Conservation (phyloP, 2,329 filamentous ascomycete species). For the Drechslera avenae region DNA sequence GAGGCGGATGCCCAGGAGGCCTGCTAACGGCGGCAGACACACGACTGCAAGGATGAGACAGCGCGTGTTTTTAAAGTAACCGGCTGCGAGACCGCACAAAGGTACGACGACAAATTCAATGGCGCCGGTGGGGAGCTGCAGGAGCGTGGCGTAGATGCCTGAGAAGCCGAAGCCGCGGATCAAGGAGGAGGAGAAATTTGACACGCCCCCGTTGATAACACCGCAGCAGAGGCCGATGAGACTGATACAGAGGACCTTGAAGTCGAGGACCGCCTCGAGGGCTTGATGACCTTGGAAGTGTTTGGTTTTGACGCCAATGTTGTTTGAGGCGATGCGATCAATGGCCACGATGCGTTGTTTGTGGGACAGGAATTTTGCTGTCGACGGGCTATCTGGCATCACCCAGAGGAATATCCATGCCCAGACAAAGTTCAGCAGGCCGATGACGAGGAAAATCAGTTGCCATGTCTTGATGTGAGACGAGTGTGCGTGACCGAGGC, state of each 20-base stretch:
- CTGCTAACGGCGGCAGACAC: constrained; percentile 55
- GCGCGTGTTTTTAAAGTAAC: constrained; percentile 37
- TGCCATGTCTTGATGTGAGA: constrained; percentile 41
- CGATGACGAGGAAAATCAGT: constrained; percentile 48
- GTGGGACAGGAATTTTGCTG: constrained; percentile 45
- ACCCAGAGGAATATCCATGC: constrained; percentile 43
- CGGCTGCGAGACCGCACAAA: constrained; percentile 41
- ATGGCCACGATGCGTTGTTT: constrained; percentile 50
- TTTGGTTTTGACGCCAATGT: constrained; percentile 51
- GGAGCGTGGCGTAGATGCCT: constrained; percentile 49
- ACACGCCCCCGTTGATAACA: constrained; percentile 58
- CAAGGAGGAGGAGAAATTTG: constrained; percentile 55
- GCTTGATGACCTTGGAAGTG: constrained; percentile 46
- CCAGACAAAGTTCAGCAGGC: constrained; percentile 46
- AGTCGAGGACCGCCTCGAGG: constrained; percentile 49
- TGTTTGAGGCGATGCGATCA: constrained; percentile 49
- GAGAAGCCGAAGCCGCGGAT: constrained; percentile 53
- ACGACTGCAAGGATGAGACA: constrained; percentile 46
- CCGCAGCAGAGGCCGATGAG: constrained; percentile 53
- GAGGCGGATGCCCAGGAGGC: constrained; percentile 57
- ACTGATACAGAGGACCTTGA: constrained; percentile 49
- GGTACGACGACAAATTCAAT: constrained; percentile 52
- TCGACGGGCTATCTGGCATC: constrained; percentile 47
- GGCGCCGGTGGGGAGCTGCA: constrained; percentile 52
- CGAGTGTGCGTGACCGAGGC: constrained; percentile 38